Conservation (phyloP, 2,329 filamentous ascomycete genomes). For the Talaromyces sp. region DNA sequence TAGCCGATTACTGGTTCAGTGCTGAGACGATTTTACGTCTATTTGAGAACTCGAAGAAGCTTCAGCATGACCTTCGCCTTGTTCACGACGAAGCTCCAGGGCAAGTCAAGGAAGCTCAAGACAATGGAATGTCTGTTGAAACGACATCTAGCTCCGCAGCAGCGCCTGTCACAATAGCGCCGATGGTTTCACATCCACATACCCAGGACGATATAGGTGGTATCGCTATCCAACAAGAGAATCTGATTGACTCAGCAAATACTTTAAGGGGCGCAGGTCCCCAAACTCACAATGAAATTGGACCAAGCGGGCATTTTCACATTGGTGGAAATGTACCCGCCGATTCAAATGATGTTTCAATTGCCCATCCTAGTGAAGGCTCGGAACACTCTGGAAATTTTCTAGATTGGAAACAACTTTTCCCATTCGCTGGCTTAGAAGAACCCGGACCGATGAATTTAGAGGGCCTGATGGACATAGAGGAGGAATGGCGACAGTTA, state of each 20-base stretch:
- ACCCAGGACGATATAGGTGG: conserved; percentile 20
- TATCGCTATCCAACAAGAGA: neutral
- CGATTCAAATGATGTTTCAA: conserved; percentile 11
- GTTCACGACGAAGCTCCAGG: conserved; percentile 29
- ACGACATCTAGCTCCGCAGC: neutral
- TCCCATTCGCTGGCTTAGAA: conserved; percentile 39
- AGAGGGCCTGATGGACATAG: conserved; percentile 39
- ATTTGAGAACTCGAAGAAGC: conserved; percentile 43
- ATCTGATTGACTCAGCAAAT: neutral
- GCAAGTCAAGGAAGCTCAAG: neutral
- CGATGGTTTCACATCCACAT: conserved; percentile 21
- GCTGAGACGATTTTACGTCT: conserved; percentile 43
- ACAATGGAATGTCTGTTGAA: neutral
- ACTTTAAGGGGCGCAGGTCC: neutral
- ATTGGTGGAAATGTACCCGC: conserved; percentile 5
- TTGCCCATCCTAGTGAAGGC: conserved; percentile 28
- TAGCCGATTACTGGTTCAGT: conserved; percentile 43
- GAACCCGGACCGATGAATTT: conserved; percentile 36
- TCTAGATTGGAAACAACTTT: conserved; percentile 42
- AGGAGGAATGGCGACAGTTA: conserved; percentile 45
- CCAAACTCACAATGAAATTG: neutral
- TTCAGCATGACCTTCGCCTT: conserved; percentile 40
- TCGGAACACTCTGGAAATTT: conserved; percentile 35
- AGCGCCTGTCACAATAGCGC: neutral
- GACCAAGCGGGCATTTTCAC: neutral